These are phyloP conservation scores for Fraxinus ornus DNA, from an alignment of 305 asterid genomes.

Conservation along the genomic window DNA sequence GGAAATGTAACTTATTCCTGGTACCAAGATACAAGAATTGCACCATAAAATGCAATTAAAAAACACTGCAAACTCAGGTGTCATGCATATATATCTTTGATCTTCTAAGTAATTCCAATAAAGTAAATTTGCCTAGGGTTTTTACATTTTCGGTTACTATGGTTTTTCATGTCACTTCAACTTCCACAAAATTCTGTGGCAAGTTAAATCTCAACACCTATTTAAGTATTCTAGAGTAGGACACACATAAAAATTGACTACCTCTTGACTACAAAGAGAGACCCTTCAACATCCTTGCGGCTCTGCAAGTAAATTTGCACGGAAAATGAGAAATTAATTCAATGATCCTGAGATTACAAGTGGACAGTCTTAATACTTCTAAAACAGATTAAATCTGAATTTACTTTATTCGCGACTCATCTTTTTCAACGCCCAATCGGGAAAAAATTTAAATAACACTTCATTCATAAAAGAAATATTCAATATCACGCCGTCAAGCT, in stretches of 20 bases:
- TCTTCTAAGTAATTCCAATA: neutral
- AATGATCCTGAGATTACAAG: neutral
- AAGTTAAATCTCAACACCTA: neutral
- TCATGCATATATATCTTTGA: neutral
- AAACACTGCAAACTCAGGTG: neutral
- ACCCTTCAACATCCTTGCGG: slow-evolving; percentile 83
- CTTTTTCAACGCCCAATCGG: neutral
- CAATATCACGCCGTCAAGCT: neutral
- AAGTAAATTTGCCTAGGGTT: neutral
- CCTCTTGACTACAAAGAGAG: slow-evolving; percentile 88
- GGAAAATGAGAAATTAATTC: neutral
- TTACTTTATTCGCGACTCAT: neutral
- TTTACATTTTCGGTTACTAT: neutral
- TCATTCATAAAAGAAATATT: neutral
- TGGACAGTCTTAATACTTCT: neutral
- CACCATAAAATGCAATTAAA: neutral
- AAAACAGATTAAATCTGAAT: neutral
- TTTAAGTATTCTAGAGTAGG: neutral
- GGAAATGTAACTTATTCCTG: neutral
- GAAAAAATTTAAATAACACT: neutral
- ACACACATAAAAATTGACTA: slow-evolving; percentile 20
- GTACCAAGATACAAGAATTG: neutral
- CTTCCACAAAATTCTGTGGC: neutral
- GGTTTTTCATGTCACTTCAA: neutral
- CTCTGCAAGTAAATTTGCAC: slow-evolving; percentile 44